phyloP scores from a whole-genome alignment of 228 moss, liverwort and hornwort species.

The Sphagnum fallax region DNA sequence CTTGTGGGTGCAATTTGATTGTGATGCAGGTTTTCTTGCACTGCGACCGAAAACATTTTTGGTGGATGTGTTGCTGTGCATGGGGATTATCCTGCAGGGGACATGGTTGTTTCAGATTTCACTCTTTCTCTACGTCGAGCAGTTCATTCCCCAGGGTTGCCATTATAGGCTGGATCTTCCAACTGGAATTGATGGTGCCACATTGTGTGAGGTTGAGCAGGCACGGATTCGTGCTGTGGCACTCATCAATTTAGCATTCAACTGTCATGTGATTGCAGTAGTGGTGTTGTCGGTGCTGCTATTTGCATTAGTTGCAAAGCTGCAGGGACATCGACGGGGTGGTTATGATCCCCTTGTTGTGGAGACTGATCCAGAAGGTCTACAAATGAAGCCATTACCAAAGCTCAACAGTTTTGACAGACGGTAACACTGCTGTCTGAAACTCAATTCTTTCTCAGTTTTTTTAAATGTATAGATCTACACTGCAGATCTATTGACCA shows the following conservation, averaged over 20 bases:
- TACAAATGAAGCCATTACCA: slow-evolving; percentile 52
- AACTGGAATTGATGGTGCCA: slow-evolving; percentile 78
- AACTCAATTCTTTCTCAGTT: background rate
- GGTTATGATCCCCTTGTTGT: slow-evolving; percentile 29
- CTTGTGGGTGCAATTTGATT: background rate
- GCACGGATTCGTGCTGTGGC: slow-evolving; percentile 59
- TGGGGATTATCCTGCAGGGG: slow-evolving; percentile 80
- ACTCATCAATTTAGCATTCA: slow-evolving; percentile 79
- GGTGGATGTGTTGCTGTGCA: slow-evolving; percentile 67
- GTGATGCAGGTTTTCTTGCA: slow-evolving; percentile 58
- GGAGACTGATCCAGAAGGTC: slow-evolving; percentile 25
- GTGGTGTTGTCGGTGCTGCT: slow-evolving; percentile 45
- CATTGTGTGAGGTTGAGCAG: slow-evolving; percentile 71
- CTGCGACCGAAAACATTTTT: slow-evolving; percentile 73
- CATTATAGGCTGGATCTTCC: slow-evolving; percentile 75
- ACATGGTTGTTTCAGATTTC: slow-evolving; percentile 82
- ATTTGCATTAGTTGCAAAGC: slow-evolving; percentile 55
- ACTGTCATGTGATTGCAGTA: slow-evolving; percentile 56
- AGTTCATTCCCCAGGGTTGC: slow-evolving; percentile 78
- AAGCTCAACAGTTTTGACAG: slow-evolving; percentile 24
- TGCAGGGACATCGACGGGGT: slow-evolving; percentile 44
- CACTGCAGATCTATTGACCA: no score
- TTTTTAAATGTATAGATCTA: no score
- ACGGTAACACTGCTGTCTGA: slow-evolving; percentile 3
- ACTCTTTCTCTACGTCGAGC: slow-evolving; percentile 68